Evolutionary conservation across 2,329 filamentous ascomycete genomes (phyloP).

Genomic region (Camptophora hylomeconis): DNA sequence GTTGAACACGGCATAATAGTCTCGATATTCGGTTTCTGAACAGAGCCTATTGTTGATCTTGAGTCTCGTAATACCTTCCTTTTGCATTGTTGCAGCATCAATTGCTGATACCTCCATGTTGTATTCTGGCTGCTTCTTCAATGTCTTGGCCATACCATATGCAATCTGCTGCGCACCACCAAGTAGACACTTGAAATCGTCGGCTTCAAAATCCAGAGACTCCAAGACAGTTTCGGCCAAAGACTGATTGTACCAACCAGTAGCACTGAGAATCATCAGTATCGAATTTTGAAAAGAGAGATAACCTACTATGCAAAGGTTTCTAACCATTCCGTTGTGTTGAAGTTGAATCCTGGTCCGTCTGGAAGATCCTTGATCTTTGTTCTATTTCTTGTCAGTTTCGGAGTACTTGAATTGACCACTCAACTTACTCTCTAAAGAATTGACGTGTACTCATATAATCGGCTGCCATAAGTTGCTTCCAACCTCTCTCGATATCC

Average conservation of each 20-base stretch:
- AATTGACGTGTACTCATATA: constrained; percentile 2
- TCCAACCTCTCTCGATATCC: constrained; percentile 1
- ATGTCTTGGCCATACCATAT: constrained; percentile 18
- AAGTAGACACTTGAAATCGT: constrained; percentile 21
- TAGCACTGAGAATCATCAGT: background rate
- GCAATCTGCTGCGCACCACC: constrained; percentile 21
- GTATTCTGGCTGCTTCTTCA: constrained; percentile 1
- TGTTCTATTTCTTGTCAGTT: background rate
- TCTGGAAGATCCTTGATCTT: background rate
- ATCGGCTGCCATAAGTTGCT: constrained; percentile 1
- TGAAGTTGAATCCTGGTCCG: constrained; percentile 1
- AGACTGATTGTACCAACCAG: constrained; percentile 23
- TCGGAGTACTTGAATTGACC: background rate
- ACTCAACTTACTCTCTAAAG: background rate
- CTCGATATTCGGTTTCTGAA: background rate
- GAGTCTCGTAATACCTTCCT: background rate
- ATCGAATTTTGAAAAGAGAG: background rate
- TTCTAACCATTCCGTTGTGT: constrained; percentile 3
- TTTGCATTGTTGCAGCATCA: constrained; percentile 11
- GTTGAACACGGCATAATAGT: constrained; percentile 22
- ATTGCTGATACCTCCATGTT: constrained; percentile 1
- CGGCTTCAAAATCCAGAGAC: constrained; percentile 20
- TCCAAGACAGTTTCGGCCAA: constrained; percentile 25
- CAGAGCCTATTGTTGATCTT: background rate
- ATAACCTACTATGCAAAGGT: background rate